Conservation (phyloP, 1,284 basidiomycete species). For the Cutaneotrichosporon sp. region DNA sequence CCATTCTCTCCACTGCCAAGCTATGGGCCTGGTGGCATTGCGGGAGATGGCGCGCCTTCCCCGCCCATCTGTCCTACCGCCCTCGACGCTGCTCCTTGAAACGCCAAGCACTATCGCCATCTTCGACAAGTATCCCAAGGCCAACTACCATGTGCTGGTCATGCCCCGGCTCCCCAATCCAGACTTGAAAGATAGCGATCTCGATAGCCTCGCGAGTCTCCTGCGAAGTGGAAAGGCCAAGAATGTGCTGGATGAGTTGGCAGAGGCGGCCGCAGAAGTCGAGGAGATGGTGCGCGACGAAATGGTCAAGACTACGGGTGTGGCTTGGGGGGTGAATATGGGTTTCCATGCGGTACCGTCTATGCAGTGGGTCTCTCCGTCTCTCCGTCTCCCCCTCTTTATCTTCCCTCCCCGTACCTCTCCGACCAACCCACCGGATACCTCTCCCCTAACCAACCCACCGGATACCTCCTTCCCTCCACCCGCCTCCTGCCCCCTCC, state of each 20-base stretch:
- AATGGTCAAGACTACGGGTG: slow-evolving; percentile 75
- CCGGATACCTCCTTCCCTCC: no score
- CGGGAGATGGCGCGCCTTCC: slow-evolving; percentile 62
- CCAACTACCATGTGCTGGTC: slow-evolving; percentile 77
- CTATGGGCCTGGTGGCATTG: slow-evolving; percentile 57
- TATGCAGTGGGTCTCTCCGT: slow-evolving; percentile 55
- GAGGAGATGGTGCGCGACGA: slow-evolving; percentile 69
- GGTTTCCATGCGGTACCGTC: slow-evolving; percentile 82
- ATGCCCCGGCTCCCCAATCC: slow-evolving; percentile 61
- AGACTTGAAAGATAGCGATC: slow-evolving; percentile 43
- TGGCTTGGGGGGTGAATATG: slow-evolving; percentile 72
- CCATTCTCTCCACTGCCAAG: neutral
- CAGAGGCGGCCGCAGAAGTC: slow-evolving; percentile 60
- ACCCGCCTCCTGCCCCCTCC: neutral
- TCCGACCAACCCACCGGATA: no score
- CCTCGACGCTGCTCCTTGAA: slow-evolving; percentile 64
- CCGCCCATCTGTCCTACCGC: slow-evolving; percentile 60
- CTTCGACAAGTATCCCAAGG: slow-evolving; percentile 81
- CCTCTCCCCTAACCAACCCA: no score
- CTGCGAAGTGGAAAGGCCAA: slow-evolving; percentile 50
- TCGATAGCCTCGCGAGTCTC: slow-evolving; percentile 64
- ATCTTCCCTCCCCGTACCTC: no score
- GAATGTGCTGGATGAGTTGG: slow-evolving; percentile 60
- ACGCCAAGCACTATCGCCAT: slow-evolving; percentile 67
- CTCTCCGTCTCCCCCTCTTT: neutral